Percentiles rank a stretch among this genome's conserved stretches.
Evolutionary conservation across 2,329 filamentous ascomycete genomes (phyloP).

Genomic region (Lecanoromycetidae sp.): DNA sequence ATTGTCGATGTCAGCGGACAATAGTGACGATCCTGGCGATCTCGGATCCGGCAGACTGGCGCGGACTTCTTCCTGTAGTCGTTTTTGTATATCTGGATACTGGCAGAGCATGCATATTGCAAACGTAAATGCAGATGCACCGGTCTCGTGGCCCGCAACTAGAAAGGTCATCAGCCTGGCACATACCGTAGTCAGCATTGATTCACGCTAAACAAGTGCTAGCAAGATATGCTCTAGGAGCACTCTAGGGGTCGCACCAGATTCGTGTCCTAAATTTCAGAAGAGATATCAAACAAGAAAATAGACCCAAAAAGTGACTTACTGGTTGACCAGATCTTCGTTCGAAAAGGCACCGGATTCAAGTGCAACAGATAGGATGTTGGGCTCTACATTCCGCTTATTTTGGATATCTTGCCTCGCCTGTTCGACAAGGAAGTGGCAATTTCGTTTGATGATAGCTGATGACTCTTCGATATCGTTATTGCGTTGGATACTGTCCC

Average conservation of each 20-base stretch:
- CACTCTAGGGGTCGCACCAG: no score
- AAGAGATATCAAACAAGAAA: no score
- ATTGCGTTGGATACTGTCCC: constrained; percentile 38
- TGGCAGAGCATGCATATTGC: constrained; percentile 41
- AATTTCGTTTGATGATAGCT: constrained; percentile 37
- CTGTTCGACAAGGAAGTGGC: constrained; percentile 53
- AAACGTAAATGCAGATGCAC: constrained; percentile 43
- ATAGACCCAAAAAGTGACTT: no score
- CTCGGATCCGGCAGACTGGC: constrained; percentile 29
- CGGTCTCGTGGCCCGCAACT: constrained; percentile 44
- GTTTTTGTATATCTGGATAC: constrained; percentile 36
- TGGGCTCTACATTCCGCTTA: constrained; percentile 30
- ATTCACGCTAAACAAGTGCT: no score
- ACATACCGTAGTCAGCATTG: no score
- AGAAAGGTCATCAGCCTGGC: constrained; percentile 33
- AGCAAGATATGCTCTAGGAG: no score
- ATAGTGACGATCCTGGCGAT: constrained; percentile 17
- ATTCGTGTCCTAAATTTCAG: no score
- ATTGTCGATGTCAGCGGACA: constrained; percentile 21
- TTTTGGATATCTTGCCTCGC: constrained; percentile 46
- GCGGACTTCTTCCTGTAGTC: constrained; percentile 41
- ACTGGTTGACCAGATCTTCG: constrained; percentile 30
- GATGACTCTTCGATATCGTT: constrained; percentile 27
- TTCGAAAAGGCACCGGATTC: constrained; percentile 29
- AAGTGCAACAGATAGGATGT: constrained; percentile 30